Evolutionary conservation across 2,329 filamentous ascomycete species (phyloP).

Genomic region (Cordyceps tenuipes): DNA sequence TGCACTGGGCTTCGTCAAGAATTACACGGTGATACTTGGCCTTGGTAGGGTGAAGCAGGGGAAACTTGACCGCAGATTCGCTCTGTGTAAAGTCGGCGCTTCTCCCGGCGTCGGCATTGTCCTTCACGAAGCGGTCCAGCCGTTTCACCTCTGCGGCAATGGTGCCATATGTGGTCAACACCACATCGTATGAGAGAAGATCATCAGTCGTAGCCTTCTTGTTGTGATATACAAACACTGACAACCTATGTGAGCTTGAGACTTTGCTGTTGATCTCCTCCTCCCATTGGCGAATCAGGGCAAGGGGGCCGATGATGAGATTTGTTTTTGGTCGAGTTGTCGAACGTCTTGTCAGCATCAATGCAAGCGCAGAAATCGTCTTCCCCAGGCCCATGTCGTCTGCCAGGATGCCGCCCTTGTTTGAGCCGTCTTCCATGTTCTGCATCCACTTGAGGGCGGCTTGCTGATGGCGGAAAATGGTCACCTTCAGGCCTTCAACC

Average conservation of each 20-base stretch:
- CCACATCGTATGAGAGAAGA: conserved; percentile 62
- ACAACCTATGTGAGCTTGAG: conserved; percentile 48
- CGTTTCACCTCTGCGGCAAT: conserved; percentile 55
- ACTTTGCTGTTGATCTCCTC: conserved; percentile 68
- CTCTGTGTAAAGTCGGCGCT: conserved; percentile 28
- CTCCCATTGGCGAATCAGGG: conserved; percentile 77
- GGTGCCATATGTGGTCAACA: conserved; percentile 83
- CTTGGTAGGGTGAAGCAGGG: conserved; percentile 50
- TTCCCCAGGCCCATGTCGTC: conserved; percentile 94
- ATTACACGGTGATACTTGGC: conserved; percentile 72
- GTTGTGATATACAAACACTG: conserved; percentile 62
- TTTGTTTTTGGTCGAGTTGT: conserved; percentile 49
- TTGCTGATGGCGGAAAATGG: conserved; percentile 75
- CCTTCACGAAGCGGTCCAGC: conserved; percentile 43
- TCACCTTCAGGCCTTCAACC: conserved; percentile 57
- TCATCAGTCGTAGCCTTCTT: conserved; percentile 54
- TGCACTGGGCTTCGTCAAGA: conserved; percentile 76
- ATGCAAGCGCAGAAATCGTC: conserved; percentile 73
- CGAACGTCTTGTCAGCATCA: conserved; percentile 64
- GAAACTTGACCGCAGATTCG: conserved; percentile 32
- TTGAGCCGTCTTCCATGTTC: conserved; percentile 66
- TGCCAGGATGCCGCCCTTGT: conserved; percentile 80
- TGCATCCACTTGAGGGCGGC: conserved; percentile 78
- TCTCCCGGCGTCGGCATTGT: conserved; percentile 32
- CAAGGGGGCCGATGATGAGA: conserved; percentile 74